Evolutionary conservation across 345 rosid species (phyloP), one percentile per base, ranked within the genome.

Genomic region (Reutealis trisperma): DNA sequence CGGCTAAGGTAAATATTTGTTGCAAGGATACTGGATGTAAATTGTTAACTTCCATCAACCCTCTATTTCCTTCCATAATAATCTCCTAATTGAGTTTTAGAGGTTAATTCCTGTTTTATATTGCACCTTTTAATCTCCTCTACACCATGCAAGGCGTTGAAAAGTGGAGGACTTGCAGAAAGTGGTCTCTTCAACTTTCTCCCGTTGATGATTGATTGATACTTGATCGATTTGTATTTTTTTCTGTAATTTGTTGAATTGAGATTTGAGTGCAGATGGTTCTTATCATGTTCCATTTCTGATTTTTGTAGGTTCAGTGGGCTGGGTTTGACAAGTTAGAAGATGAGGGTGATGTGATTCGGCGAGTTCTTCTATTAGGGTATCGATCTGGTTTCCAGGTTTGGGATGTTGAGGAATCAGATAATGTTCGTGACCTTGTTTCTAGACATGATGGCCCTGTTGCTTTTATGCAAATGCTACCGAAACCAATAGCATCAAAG

Each of bases 291-390:
- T 45, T 66, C 16, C 55, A 27, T 13, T 75, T 78, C 57, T 75
- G 37, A 75, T 72, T 66, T 79, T 41, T 69, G 69, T 84, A 96
- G 99, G 93, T 96, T 60, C 79, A 82, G 16, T 93, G 99, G 99
- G 94, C 99, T 72, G 98, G 97, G 71, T 96, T 93, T 88, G 98
- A 96, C 91, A 90, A 88, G 75, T 83, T 96, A 78, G 92, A 93
- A 82, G 82, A 84, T 75, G 89, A 86, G 52, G 86, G 73, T 68
- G 87, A 76, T 72, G 76, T 70, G 70, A 71, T 77, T 79, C 86
- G 93, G 70, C 90, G 75, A 79, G 90, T 92, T 78, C 94, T 96
- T 21, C 86, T 96, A 54, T 88, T 96, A 7, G 96, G 93, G 0
- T 93, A 90, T 86, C 88, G 75, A 6, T 92, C 96, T 83, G 98